phyloP scores from a whole-genome alignment of 2,329 filamentous ascomycete genomes.

The Alternaria dauci region DNA sequence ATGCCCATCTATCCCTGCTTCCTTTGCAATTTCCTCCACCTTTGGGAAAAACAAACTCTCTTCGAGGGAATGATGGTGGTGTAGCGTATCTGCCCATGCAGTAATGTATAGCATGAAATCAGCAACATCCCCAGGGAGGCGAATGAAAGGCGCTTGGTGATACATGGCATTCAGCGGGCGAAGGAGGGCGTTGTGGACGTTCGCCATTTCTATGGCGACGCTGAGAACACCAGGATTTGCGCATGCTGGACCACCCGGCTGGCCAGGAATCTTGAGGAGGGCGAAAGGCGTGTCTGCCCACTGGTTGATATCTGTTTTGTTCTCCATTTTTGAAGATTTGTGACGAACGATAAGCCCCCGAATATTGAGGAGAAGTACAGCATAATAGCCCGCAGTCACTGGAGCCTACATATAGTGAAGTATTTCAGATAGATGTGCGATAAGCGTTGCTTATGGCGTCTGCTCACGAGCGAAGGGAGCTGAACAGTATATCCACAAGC shows the following conservation, averaged over 20 bases:
- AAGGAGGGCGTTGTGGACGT: conserved; percentile 49
- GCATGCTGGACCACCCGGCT: conserved; percentile 14
- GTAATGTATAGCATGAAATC: conserved; percentile 43
- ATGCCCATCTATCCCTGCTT: conserved; percentile 18
- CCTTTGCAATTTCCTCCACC: conserved; percentile 42
- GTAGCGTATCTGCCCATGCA: conserved; percentile 47
- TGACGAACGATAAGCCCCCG: too few relatives aligned
- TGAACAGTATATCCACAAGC: not conserved
- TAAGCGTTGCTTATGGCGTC: not conserved
- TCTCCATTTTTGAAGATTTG: conserved; percentile 1
- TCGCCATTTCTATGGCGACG: conserved; percentile 45
- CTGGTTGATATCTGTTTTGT: not conserved
- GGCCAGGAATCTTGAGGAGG: conserved; percentile 23
- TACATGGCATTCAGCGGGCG: conserved; percentile 51
- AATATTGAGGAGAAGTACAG: not conserved
- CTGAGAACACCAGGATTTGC: conserved; percentile 46
- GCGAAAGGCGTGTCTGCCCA: conserved; percentile 26
- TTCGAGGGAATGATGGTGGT: conserved; percentile 50
- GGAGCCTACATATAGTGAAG: not conserved
- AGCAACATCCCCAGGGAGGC: conserved; percentile 27
- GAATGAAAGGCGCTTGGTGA: conserved; percentile 40
- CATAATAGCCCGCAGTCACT: not conserved
- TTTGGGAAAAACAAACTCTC: conserved; percentile 49
- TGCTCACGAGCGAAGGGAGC: not conserved
- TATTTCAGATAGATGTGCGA: not conserved